Conservation (phyloP, 2,329 filamentous ascomycete species). For the Fusarium foetens region DNA sequence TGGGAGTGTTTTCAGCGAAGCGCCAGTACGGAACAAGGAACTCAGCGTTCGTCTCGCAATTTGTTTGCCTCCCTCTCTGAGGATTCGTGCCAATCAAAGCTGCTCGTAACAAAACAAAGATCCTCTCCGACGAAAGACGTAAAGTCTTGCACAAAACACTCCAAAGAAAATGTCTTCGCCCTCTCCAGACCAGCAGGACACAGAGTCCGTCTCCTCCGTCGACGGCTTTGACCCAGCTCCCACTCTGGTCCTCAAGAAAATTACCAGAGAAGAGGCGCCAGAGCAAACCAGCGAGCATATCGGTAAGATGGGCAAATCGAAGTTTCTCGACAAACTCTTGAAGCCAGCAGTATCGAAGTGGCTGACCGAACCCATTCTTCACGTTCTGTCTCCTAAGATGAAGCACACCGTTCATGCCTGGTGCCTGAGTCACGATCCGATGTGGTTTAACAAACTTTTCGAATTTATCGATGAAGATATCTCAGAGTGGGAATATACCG, state of each 20-base stretch:
- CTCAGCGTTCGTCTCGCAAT: fast-evolving
- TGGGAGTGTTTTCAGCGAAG: fast-evolving
- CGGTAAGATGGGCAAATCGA: background rate
- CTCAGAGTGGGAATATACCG: background rate
- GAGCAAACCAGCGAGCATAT: fast-evolving
- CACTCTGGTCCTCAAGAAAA: background rate
- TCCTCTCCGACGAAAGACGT: fast-evolving
- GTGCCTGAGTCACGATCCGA: background rate
- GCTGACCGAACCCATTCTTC: background rate
- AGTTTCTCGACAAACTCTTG: background rate
- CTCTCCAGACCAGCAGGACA: fast-evolving
- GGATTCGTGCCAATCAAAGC: fast-evolving
- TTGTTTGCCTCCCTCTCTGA: background rate
- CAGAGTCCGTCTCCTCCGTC: background rate
- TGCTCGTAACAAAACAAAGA: fast-evolving
- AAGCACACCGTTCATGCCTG: background rate
- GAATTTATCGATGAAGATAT: background rate
- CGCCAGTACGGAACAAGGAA: fast-evolving
- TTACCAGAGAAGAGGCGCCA: background rate
- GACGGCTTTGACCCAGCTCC: background rate
- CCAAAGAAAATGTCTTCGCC: background rate
- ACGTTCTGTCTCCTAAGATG: background rate
- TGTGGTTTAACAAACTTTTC: background rate
- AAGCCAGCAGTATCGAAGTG: background rate
- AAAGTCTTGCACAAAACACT: fast-evolving